Evolutionary conservation across 768 basidiomycete genomes (phyloP), one percentile per base, ranked within the genome.

Genomic region (Calocera cornea): DNA sequence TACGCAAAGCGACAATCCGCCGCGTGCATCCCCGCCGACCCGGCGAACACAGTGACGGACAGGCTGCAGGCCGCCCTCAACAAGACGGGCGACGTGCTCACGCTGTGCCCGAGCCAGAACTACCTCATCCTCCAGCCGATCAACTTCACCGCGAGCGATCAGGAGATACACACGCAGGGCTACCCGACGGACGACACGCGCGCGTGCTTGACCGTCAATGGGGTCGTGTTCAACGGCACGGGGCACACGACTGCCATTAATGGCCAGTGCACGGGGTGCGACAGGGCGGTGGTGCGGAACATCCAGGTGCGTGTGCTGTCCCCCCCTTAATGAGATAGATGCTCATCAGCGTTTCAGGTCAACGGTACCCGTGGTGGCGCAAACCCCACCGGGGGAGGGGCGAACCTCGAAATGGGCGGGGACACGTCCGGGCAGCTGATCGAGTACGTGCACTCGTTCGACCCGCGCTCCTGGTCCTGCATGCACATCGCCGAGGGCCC

Each of bases 361-460:
- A 83, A 92, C 72, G 90, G 91, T 16, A 84, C 85, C 3, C 83
- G 90, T 67, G 76, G 76, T 19, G 82, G 82, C 29, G 83, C 79
- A 7, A 71, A 80, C 41, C 82, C 86, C 0, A 81, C 80, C 0
- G 69, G 63, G 27, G 89, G 89, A 7, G 88, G 87, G 0, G 90
- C 82, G 27, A 91, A 90, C 72, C 90, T 93, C 66, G 90, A 92
- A 76, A 86, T 93, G 81, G 92, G 92, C 2, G 92, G 90, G 11
- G 72, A 80, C 22, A 92, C 88, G 70, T 78, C 83, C 1, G 78
- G 82, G 71, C 91, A 94, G 74, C 71, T 91, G 41, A 79, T 94
- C 66, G 89, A 92, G 78, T 85, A 83, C 69, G 90, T 92, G 12
- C 83, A 80, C 70, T 86, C 88, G 7, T 89, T 78, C 72, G 85